phyloP scores from a whole-genome alignment of 345 rosid species.

The Eucalyptus melliodora region DNA sequence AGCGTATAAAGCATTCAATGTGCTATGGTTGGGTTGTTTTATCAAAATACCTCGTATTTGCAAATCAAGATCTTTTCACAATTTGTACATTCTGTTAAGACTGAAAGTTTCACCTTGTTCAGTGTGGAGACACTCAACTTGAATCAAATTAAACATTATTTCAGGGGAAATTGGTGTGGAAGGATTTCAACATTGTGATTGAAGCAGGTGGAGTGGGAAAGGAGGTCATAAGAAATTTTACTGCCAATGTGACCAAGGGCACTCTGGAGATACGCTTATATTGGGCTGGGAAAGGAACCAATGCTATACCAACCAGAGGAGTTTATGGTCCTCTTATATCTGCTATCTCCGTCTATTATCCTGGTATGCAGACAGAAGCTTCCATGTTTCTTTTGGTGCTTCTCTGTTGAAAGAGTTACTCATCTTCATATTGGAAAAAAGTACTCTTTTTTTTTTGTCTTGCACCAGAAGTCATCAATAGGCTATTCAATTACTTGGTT shows the following conservation, averaged over 20 bases:
- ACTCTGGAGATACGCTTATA: conserved; percentile 9
- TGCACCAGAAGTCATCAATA: not conserved
- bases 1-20: too few species aligned
- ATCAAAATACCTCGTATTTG: not conserved
- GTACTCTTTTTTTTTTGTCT: not conserved
- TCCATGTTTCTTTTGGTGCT: not conserved
- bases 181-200: not conserved
- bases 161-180: not conserved
- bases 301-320: not conserved
- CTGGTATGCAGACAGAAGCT: not conserved
- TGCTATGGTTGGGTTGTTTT: too few species aligned
- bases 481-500: not conserved
- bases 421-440: not conserved
- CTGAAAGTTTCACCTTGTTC: too few species aligned
- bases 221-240: not conserved
- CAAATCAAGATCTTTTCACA: too few species aligned
- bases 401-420: not conserved
- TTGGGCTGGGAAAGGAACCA: conserved; percentile 13
- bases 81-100: too few species aligned
- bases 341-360: not conserved
- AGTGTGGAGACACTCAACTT: not conserved
- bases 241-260: not conserved
- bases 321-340: conserved; percentile 14
- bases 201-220: conserved; percentile 5
- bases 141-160: not conserved